These are phyloP conservation scores for Zalaria obscura DNA, from an alignment of 2,329 filamentous ascomycete species.

Conservation along the genomic window DNA sequence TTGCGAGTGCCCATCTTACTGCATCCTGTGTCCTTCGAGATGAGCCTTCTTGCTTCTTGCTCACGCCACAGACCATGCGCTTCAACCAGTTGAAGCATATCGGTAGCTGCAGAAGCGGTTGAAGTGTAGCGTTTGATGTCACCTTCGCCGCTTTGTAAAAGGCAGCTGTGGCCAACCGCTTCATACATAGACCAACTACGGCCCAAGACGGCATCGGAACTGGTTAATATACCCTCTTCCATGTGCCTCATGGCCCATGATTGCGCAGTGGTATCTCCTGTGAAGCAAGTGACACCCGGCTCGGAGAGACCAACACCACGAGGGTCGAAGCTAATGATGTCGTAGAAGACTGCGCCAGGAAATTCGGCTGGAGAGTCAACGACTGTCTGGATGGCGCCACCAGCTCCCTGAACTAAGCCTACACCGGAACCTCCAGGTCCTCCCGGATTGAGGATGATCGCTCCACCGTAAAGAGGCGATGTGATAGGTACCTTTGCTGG, in stretches of 20 bases:
- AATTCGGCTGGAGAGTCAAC: slow-evolving; percentile 8
- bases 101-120: slow-evolving; percentile 32
- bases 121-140: slow-evolving; percentile 27
- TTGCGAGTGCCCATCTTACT: background rate
- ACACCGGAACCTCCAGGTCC: slow-evolving; percentile 29
- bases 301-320: slow-evolving; percentile 9
- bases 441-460: slow-evolving; percentile 28
- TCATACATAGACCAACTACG: slow-evolving; percentile 26
- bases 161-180: slow-evolving; percentile 18
- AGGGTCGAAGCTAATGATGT: slow-evolving; percentile 32
- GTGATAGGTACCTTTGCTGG: slow-evolving; percentile 27
- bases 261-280: background rate
- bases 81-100: slow-evolving; percentile 36
- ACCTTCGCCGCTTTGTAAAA: slow-evolving; percentile 6
- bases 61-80: slow-evolving; percentile 5
- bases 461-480: slow-evolving; percentile 26
- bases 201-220: slow-evolving; percentile 26
- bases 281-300: slow-evolving; percentile 2
- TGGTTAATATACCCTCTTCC: slow-evolving; percentile 19
- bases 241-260: slow-evolving; percentile 18
- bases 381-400: slow-evolving; percentile 7
- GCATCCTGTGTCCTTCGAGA: background rate
- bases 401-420: slow-evolving; percentile 13
- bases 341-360: slow-evolving; percentile 16
- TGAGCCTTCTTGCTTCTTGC: slow-evolving; percentile 11